A percentile compares a stretch with the other conserved stretches of the same genome.
These are phyloP conservation scores for Cordyceps javanica DNA, from an alignment of 2,329 filamentous ascomycete genomes.

Conservation along the genomic window DNA sequence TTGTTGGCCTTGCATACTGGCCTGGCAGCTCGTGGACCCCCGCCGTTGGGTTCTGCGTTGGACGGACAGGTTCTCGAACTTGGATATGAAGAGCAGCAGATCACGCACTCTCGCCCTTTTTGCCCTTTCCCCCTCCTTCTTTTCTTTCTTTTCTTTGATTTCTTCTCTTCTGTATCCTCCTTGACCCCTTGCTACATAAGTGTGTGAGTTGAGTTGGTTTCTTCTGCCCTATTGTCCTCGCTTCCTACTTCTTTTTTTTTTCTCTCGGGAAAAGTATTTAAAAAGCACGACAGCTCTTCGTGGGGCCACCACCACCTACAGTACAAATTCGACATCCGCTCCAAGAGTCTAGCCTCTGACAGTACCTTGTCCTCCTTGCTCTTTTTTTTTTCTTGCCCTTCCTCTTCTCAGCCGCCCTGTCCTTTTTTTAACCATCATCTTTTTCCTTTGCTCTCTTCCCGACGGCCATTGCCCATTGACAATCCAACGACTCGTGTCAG, in stretches of 20 bases:
- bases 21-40: background rate
- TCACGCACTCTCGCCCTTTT: background rate
- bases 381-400: background rate
- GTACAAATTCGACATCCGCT: background rate
- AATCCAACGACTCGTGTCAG: background rate
- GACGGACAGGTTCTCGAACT: background rate
- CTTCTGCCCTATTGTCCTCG: too few species aligned
- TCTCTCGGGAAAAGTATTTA: too few species aligned
- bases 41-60: background rate
- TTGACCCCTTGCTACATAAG: background rate
- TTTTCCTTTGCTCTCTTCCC: background rate
- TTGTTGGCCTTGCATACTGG: slow-evolving; percentile 10
- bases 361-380: background rate
- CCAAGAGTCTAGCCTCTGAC: slow-evolving; percentile 5
- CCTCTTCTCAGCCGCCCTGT: background rate
- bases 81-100: slow-evolving; percentile 4
- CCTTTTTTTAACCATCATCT: background rate
- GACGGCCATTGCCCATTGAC: background rate
- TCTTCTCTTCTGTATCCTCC: too few species aligned
- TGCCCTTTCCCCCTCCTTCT: background rate
- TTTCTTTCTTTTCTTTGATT: background rate
- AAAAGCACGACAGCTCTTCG: background rate
- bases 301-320: background rate
- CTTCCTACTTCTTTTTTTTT: too few species aligned
- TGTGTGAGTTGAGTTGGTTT: background rate